Evolutionary conservation across 2,329 filamentous ascomycete species (phyloP).

Genomic region (Ceratocystis lukuohia): DNA sequence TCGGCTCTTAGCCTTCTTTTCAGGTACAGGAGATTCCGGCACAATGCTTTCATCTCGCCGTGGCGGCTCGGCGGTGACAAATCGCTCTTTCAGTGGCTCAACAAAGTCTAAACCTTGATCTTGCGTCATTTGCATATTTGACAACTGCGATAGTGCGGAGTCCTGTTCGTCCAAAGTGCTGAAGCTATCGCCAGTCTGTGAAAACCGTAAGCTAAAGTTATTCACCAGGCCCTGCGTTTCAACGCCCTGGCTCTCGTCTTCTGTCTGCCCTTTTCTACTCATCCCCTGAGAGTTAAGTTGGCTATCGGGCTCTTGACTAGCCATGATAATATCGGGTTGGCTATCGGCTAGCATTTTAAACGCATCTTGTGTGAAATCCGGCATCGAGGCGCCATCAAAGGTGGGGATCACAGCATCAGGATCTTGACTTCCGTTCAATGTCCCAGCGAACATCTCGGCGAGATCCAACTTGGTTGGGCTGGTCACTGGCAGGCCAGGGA

Average conservation of each 20-base stretch:
- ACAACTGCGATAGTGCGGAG: slow-evolving; percentile 12
- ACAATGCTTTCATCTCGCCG: slow-evolving; percentile 29
- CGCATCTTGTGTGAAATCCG: slow-evolving; percentile 19
- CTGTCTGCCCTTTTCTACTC: slow-evolving; percentile 21
- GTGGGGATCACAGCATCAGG: slow-evolving; percentile 25
- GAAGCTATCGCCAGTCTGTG: slow-evolving; percentile 58
- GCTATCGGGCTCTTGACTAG: slow-evolving; percentile 33
- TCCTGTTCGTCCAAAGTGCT: slow-evolving; percentile 26
- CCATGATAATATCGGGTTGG: slow-evolving; percentile 35
- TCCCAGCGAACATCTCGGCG: slow-evolving; percentile 83
- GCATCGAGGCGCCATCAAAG: slow-evolving; percentile 13
- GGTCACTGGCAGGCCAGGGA: slow-evolving; percentile 51
- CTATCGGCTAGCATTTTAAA: slow-evolving; percentile 23
- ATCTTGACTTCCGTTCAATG: slow-evolving; percentile 55
- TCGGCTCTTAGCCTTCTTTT: slow-evolving; percentile 21
- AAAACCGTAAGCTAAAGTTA: slow-evolving; percentile 26
- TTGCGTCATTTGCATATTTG: slow-evolving; percentile 42
- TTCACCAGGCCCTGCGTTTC: slow-evolving; percentile 15
- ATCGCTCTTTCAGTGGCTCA: slow-evolving; percentile 56
- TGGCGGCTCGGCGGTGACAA: slow-evolving; percentile 36
- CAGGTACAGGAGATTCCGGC: slow-evolving; percentile 51
- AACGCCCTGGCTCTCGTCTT: slow-evolving; percentile 27
- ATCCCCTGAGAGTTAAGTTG: slow-evolving; percentile 25
- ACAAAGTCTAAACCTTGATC: slow-evolving; percentile 63
- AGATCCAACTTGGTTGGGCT: slow-evolving; percentile 56